phyloP scores from a whole-genome alignment of 1,284 basidiomycete species.

The Peniophora sp. region DNA sequence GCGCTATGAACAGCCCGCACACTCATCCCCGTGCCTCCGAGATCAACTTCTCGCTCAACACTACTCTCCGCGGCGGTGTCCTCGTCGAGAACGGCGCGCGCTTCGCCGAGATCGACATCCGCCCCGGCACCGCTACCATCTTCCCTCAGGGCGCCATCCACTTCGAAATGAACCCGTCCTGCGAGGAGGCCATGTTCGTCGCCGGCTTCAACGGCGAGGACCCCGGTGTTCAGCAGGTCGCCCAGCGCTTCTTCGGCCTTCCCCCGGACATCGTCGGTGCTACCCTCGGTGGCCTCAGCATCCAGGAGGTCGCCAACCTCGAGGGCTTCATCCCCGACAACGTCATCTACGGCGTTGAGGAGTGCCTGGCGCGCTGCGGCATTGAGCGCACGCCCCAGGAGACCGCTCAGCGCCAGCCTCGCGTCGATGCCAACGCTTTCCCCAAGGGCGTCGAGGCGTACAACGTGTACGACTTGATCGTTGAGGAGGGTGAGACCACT shows the following conservation, averaged over 20 bases:
- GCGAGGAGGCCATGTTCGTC: slow-evolving; percentile 9
- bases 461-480: neutral
- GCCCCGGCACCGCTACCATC: slow-evolving; percentile 22
- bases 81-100: slow-evolving; percentile 27
- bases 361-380: neutral
- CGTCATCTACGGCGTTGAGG: neutral
- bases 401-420: neutral
- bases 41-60: slow-evolving; percentile 26
- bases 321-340: slow-evolving; percentile 7
- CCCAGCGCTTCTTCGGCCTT: slow-evolving; percentile 23
- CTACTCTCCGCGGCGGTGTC: slow-evolving; percentile 23
- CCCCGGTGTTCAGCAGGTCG: slow-evolving; percentile 20
- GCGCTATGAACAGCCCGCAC: slow-evolving; percentile 31
- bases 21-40: slow-evolving; percentile 30
- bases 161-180: slow-evolving; percentile 26
- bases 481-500: neutral
- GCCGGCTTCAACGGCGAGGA: slow-evolving; percentile 25
- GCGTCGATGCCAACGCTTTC: neutral
- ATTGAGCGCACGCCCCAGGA: neutral
- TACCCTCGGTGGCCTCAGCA: slow-evolving; percentile 18
- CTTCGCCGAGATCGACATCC: slow-evolving; percentile 24
- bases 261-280: slow-evolving; percentile 20
- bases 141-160: slow-evolving; percentile 28
- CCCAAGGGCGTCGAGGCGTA: neutral
- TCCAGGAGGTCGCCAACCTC: slow-evolving; percentile 17